Evolutionary conservation across 305 asterid species (phyloP).

Genomic region (Plantago rigida): DNA sequence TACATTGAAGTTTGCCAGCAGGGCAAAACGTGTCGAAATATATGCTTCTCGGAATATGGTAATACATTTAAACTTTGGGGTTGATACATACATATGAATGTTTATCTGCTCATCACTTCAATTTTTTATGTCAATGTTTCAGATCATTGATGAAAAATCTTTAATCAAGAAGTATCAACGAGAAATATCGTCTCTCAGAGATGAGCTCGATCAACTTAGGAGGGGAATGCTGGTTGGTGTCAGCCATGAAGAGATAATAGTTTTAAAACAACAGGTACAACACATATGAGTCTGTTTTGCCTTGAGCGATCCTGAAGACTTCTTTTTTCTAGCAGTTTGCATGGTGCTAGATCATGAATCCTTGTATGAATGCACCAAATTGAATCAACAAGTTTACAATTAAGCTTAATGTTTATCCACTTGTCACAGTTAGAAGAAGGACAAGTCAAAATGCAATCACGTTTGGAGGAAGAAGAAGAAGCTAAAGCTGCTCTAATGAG

Average conservation of each 20-base stretch:
- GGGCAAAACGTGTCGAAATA: conserved; percentile 94
- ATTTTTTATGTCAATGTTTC: conserved; percentile 19
- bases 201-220: conserved; percentile 81
- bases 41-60: conserved; percentile 92
- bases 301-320: background rate
- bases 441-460: conserved; percentile 95
- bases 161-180: conserved; percentile 94
- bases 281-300: background rate
- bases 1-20: conserved; percentile 93
- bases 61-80: conserved; percentile 22
- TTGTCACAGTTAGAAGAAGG: conserved; percentile 84
- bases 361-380: background rate
- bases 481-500: conserved; percentile 96
- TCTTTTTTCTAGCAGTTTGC: no score
- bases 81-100: conserved; percentile 12
- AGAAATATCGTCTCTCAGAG: conserved; percentile 79
- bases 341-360: no score
- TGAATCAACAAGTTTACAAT: conserved; percentile 9
- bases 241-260: conserved; percentile 79
- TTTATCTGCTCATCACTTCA: conserved; percentile 13
- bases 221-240: conserved; percentile 73
- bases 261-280: conserved; percentile 72
- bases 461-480: conserved; percentile 99
- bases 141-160: conserved; percentile 97
- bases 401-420: conserved; percentile 21